Evolutionary conservation across 768 basidiomycete species (phyloP).

Genomic region (Leccinum incarnatum): DNA sequence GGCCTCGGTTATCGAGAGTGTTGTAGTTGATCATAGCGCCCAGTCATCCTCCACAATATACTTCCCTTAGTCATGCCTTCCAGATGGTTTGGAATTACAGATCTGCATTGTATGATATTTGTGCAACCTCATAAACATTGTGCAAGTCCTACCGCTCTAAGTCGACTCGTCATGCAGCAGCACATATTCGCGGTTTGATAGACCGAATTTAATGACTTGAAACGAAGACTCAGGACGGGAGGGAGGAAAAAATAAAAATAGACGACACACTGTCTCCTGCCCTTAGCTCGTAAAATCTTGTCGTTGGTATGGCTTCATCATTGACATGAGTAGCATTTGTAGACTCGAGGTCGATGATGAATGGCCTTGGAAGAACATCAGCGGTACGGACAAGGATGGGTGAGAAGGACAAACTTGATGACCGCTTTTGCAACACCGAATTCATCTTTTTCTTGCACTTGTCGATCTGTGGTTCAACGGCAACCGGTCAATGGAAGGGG

Average conservation of each 20-base stretch:
- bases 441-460: constrained; percentile 84
- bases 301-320: constrained; percentile 76
- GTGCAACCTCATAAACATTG: not conserved
- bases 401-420: constrained; percentile 65
- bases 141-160: constrained; percentile 21
- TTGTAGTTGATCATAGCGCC: constrained; percentile 21
- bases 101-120: not conserved
- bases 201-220: constrained; percentile 82
- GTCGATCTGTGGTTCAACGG: constrained; percentile 54
- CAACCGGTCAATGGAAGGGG: constrained; percentile 2
- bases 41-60: constrained; percentile 27
- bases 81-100: not conserved
- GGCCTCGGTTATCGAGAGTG: constrained; percentile 34
- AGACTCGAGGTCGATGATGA: constrained; percentile 97
- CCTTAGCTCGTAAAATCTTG: constrained; percentile 84
- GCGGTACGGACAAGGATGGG: constrained; percentile 2
- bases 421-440: constrained; percentile 73
- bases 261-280: constrained; percentile 67
- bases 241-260: not conserved
- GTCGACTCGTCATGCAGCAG: constrained; percentile 75
- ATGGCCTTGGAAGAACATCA: constrained; percentile 58
- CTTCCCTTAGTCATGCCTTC: constrained; percentile 1
- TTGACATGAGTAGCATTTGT: constrained; percentile 96
- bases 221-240: constrained; percentile 9
- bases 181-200: constrained; percentile 80